A percentile compares a stretch with the other conserved stretches of the same genome.
These are phyloP conservation scores for Calonectria pseudoturangicola DNA, from an alignment of 2,329 filamentous ascomycete genomes.

Conservation along the genomic window DNA sequence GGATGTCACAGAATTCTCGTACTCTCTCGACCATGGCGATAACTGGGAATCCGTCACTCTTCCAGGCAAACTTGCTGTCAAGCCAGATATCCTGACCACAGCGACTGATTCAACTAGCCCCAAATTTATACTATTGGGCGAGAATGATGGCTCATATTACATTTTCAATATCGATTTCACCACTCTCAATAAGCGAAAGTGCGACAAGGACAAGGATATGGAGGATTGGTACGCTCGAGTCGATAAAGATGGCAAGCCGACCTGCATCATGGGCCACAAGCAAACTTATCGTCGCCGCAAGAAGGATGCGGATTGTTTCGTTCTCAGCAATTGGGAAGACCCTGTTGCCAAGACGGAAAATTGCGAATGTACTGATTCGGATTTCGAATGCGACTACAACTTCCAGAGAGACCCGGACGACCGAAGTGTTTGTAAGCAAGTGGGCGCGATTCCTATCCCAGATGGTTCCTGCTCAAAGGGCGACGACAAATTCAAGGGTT, in stretches of 20 bases:
- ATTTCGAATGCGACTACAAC: constrained; percentile 98
- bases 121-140: constrained; percentile 88
- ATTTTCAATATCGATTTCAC: constrained; percentile 89
- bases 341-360: constrained; percentile 80
- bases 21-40: constrained; percentile 93
- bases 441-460: constrained; percentile 78
- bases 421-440: constrained; percentile 80
- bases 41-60: constrained; percentile 85
- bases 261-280: constrained; percentile 96
- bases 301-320: constrained; percentile 90
- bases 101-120: constrained; percentile 94
- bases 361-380: constrained; percentile 87
- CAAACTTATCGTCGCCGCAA: constrained; percentile 91
- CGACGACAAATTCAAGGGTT: constrained; percentile 85
- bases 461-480: constrained; percentile 81
- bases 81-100: constrained; percentile 86
- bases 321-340: constrained; percentile 90
- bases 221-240: constrained; percentile 92
- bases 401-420: constrained; percentile 81
- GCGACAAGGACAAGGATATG: constrained; percentile 82
- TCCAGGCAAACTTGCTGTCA: constrained; percentile 79
- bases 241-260: constrained; percentile 86
- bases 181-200: constrained; percentile 86
- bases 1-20: constrained; percentile 75
- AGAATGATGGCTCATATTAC: constrained; percentile 73